Evolutionary conservation across 2,329 filamentous ascomycete genomes (phyloP).

Genomic region (Penicillium palitans): DNA sequence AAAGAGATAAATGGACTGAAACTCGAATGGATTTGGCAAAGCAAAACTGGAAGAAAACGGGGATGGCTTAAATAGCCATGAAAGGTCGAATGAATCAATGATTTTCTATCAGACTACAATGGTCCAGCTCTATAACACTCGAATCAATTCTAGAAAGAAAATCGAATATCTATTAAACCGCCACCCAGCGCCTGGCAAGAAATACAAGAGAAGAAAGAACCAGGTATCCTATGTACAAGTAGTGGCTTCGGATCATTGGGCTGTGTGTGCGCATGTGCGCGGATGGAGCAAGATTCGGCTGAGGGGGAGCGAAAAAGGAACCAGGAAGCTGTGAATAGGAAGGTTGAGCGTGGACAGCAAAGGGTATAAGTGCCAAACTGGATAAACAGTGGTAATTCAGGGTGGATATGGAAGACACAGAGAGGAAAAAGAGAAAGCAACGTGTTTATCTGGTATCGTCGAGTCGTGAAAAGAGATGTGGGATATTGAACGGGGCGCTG

Average conservation of each 20-base stretch:
- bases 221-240: constrained; percentile 11
- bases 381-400: constrained; percentile 1
- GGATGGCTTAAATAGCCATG: neutral
- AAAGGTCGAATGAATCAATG: neutral
- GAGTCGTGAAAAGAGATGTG: constrained; percentile 15
- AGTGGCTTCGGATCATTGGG: neutral
- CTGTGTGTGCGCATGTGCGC: neutral
- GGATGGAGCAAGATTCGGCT: constrained; percentile 4
- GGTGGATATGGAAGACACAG: neutral
- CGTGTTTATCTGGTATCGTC: constrained; percentile 17
- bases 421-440: constrained; percentile 7
- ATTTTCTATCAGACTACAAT: neutral
- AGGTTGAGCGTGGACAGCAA: constrained; percentile 6
- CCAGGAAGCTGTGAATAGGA: constrained; percentile 6
- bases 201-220: constrained; percentile 1
- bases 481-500: neutral
- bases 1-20: neutral
- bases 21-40: neutral
- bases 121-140: neutral
- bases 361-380: constrained; percentile 22
- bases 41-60: neutral
- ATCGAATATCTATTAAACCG: neutral
- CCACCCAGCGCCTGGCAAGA: constrained; percentile 1
- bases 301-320: neutral
- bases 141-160: neutral